Evolutionary conservation across 768 basidiomycete species (phyloP).

Genomic region (Podaxis sp.): DNA sequence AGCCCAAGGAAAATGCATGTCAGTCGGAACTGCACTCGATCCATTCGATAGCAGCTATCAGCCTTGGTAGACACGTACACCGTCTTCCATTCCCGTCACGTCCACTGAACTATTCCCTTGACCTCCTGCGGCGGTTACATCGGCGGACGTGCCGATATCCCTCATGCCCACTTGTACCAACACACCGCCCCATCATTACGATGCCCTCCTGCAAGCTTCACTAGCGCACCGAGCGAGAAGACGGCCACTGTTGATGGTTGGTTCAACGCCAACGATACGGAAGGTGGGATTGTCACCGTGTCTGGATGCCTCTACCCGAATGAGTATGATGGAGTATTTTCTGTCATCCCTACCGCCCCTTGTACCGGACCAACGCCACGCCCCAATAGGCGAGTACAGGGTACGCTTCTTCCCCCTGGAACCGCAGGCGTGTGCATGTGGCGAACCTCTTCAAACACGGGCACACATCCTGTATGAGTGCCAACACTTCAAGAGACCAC

Average conservation of each 20-base stretch:
- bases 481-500: no score
- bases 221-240: slow-evolving; percentile 32
- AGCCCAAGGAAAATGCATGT: slow-evolving; percentile 58
- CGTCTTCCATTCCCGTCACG: slow-evolving; percentile 45
- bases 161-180: slow-evolving; percentile 57
- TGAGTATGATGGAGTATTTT: slow-evolving; percentile 25
- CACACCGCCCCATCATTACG: slow-evolving; percentile 53
- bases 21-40: slow-evolving; percentile 39
- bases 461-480: no score
- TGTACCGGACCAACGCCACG: slow-evolving; percentile 31
- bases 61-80: slow-evolving; percentile 60
- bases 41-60: slow-evolving; percentile 41
- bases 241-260: slow-evolving; percentile 45
- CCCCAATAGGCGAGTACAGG: no score
- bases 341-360: slow-evolving; percentile 24
- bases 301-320: slow-evolving; percentile 49
- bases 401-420: no score
- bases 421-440: no score
- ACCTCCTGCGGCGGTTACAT: slow-evolving; percentile 55
- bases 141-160: slow-evolving; percentile 37
- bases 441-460: no score
- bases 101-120: slow-evolving; percentile 40
- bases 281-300: slow-evolving; percentile 35
- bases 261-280: slow-evolving; percentile 41
- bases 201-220: slow-evolving; percentile 35